Evolutionary conservation across 2,329 filamentous ascomycete genomes (phyloP), one percentile per base, ranked within the genome.

Genomic region (Phaeophleospora eucalypticola): DNA sequence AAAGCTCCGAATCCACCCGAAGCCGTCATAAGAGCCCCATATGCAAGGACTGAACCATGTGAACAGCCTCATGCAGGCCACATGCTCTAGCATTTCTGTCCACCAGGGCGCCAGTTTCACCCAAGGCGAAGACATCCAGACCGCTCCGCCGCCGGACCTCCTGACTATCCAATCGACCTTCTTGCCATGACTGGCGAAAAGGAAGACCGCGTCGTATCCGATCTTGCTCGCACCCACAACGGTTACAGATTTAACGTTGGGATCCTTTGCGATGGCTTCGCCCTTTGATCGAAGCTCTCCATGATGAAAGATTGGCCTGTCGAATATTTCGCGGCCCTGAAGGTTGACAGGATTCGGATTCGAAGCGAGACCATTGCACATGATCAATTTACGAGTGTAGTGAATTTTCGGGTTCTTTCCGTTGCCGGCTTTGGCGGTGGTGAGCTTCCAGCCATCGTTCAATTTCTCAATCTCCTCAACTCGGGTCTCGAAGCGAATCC

Each of bases 31-130:
- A 1, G 73, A 68, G 2, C 81, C 82, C 82, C 83, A 89, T n/a
- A 84, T 75, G 58, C 84, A 89, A 0, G 86, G 86, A 43, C 79
- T 83, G 65, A 89, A 81, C 80, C 83, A 89, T 2, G 81, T 85
- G 37, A 89, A 66, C 50, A 85, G 73, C 0, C 86, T 79, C 0
- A 78, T 84, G 32, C 78, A 77, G 3, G 82, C 76, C 6, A 88
- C 72, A 57, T 83, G 81, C 64, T 88, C 84, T 0, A 87, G 68
- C 76, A 79, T 82, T 45, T 75, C 76, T 59, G 81, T 82, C n/a
- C n/a, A n/a, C n/a, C 86, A 60, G 0, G 82, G 82, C n/a, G 35
- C 43, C 17, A 47, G 15, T 0, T 83, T 85, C 7, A 86, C 81
- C 43, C 79, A 80, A 1, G 76, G 65, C 0, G 79, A 78, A 0